Evolutionary conservation across 2,329 filamentous ascomycete species (phyloP).

Genomic region (Tolypocladium tundrense): DNA sequence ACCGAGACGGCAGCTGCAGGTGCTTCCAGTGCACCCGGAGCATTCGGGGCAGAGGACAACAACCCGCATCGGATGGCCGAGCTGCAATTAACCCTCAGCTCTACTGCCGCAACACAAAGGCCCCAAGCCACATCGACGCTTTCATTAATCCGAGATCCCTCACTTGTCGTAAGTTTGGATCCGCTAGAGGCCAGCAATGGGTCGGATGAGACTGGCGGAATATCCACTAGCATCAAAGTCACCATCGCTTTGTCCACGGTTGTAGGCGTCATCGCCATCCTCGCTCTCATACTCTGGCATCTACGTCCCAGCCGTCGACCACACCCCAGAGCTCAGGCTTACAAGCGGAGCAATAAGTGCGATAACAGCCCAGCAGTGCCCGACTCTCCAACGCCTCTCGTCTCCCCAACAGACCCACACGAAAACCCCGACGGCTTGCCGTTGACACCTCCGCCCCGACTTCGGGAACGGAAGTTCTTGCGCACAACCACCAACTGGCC

Average conservation of each 20-base stretch:
- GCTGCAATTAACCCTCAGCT: background rate
- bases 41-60: background rate
- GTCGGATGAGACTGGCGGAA: slow-evolving; percentile 1
- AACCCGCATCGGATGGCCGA: background rate
- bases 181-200: slow-evolving; percentile 2
- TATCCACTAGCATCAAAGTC: slow-evolving; percentile 30
- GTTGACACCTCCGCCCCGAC: slow-evolving; percentile 35
- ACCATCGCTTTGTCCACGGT: slow-evolving; percentile 33
- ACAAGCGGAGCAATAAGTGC: background rate
- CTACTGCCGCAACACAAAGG: background rate
- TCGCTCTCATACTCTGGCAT: slow-evolving; percentile 23
- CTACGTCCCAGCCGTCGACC: slow-evolving; percentile 16
- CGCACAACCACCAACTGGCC: slow-evolving; percentile 9
- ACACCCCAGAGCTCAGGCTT: background rate
- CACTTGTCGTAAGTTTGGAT: slow-evolving; percentile 5
- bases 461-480: slow-evolving; percentile 36
- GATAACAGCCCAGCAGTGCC: background rate
- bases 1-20: background rate
- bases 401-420: slow-evolving; percentile 24
- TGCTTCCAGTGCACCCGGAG: background rate
- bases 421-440: slow-evolving; percentile 11
- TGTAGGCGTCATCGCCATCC: slow-evolving; percentile 25
- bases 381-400: slow-evolving; percentile 31
- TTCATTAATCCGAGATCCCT: slow-evolving; percentile 9
- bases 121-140: background rate